Percentiles rank a stretch among this genome's conserved stretches.
Evolutionary conservation across 2,329 filamentous ascomycete species (phyloP).

Genomic region (Alternaria viburni): DNA sequence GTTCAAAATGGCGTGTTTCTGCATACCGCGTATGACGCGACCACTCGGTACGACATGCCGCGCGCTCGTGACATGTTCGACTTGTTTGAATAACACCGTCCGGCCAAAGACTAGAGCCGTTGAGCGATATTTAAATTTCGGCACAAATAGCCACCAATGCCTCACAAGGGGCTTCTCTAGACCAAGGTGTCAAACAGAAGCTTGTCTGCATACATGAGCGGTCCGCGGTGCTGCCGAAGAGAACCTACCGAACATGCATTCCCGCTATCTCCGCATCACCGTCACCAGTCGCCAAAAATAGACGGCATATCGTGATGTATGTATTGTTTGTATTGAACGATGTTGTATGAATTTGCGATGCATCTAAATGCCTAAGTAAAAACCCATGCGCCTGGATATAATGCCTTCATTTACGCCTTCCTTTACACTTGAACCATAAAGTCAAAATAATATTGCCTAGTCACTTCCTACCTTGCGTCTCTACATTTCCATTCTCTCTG

Average conservation of each 20-base stretch:
- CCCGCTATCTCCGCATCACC: not conserved
- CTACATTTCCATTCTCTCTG: conserved; percentile 38
- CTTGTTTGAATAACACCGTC: not conserved
- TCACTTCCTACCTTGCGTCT: not conserved
- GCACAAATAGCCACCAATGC: not conserved
- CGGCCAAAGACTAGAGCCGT: not conserved
- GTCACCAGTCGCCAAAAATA: not conserved
- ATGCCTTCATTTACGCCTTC: conserved; percentile 7
- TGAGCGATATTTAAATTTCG: not conserved
- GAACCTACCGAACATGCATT: not conserved
- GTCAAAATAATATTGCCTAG: not conserved
- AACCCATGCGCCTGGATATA: conserved; percentile 14
- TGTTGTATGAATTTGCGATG: not conserved
- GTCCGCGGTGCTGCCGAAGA: not conserved
- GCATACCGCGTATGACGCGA: not conserved
- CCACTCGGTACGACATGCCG: not conserved
- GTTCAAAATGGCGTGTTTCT: not conserved
- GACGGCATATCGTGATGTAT: not conserved
- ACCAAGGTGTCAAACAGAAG: not conserved
- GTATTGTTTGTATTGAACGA: not conserved
- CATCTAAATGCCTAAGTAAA: not conserved
- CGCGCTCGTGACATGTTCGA: not conserved
- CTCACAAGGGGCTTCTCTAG: not conserved
- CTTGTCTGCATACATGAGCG: not conserved
- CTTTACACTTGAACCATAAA: not conserved